Base-by-base conservation (phyloP, 106 monocot species). In the Dioscorea dumetorum region DNA sequence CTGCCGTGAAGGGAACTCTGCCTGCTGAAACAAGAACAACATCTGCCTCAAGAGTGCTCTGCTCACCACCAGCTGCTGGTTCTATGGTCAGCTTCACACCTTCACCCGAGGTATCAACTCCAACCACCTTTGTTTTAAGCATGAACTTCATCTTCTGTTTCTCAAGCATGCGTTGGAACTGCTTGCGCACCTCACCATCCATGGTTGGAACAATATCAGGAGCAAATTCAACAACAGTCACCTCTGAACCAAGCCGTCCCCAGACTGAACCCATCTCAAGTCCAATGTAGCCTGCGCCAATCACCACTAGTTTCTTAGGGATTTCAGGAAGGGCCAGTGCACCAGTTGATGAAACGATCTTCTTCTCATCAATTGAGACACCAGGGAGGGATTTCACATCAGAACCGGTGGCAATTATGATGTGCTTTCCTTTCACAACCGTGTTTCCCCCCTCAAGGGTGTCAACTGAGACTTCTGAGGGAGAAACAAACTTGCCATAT, bases 181-280 rank as follows among this genome's bases (percentile, higher is more conserved):
- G 90, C 79, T 91, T 94, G 35, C 94, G 53, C 24, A 94, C 80
- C 68, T 94, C 94, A 21, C 62, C 69, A 66, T 94, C 94, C 90
- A 94, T 90, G 28, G 80, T 79, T 5, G 94, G 94, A 20, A 95
- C 94, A 17, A 95, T 91, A n/a, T 95, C 91, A 16, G 87, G 71
- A n/a, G 90, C 84, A 76, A 95, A 95, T 66, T 95, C 94, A 14
- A 95, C 94, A 32, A 95, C 94, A 22, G 94, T 91, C 8, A 95
- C 91, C 75, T 95, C 80, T 22, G 94, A 90, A 24, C 94, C 94
- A 57, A 95, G 87, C 7, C 94, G 77, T 4, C 81, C 88, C 94
- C 94, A 95, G 3, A 95, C 94, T 0, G 94, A 95, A 1, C 94
- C 94, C 94, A 95, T 95, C 64, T 95, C 94, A 21, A 95, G 67